Evolutionary conservation across 345 rosid genomes (phyloP).

Genomic region (Eucalyptus virginea): DNA sequence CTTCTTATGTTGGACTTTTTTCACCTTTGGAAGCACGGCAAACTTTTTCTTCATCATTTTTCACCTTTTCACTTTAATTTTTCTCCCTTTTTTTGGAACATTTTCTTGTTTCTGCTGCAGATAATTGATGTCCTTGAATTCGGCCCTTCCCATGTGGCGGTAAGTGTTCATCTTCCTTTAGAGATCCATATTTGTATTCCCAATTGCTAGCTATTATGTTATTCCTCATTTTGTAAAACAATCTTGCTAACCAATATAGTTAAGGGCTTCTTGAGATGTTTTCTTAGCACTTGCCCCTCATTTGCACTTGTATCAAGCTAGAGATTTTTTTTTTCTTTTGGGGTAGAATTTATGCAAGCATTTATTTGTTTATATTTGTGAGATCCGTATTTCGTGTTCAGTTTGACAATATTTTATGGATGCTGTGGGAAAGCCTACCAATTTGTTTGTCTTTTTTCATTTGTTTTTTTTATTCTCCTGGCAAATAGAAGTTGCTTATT

Average conservation of each 20-base stretch:
- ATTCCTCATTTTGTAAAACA: background rate
- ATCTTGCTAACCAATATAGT: background rate
- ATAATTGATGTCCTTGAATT: constrained; percentile 81
- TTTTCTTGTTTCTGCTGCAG: constrained; percentile 30
- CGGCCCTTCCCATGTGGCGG: constrained; percentile 87
- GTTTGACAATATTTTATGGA: background rate
- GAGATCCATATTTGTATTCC: background rate
- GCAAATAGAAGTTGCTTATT: background rate
- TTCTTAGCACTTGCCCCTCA: background rate
- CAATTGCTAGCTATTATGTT: background rate
- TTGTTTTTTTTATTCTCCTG: background rate
- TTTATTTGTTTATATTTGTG: background rate
- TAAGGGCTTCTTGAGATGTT: background rate
- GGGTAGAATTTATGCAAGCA: background rate
- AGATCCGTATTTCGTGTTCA: background rate
- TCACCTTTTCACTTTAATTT: background rate
- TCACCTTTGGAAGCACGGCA: background rate
- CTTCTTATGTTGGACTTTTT: background rate
- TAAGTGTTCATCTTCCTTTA: constrained; percentile 8
- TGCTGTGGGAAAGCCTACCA: background rate
- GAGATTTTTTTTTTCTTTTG: background rate
- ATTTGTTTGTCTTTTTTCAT: background rate
- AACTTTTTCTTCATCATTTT: too few relatives aligned
- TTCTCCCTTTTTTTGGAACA: background rate
- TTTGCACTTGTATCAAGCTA: background rate